Evolutionary conservation across 1,284 basidiomycete species (phyloP), one percentile per base, ranked within the genome.

Genomic region (Schizophyllum commune): DNA sequence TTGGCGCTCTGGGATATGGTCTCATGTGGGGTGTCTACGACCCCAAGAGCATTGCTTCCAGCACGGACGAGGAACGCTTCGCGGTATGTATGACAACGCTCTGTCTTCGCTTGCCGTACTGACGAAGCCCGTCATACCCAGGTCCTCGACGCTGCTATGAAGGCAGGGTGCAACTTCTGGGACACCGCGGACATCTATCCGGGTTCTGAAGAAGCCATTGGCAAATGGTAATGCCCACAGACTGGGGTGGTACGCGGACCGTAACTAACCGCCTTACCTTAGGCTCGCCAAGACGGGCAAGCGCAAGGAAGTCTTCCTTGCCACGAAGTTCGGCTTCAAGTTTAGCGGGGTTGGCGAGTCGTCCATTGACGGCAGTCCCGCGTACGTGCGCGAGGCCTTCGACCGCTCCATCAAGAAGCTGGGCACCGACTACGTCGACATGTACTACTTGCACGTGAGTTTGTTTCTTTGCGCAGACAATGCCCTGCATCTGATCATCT

Each of bases 131-230:
- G n/a, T 19, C 34, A 47, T 22, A 19, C 4, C 11, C 52, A 77
- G 74, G 66, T 79, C 17, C 62, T 80, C 9, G 77, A 79, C 60
- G 69, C 74, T n/a, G 75, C 74, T 0, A 67, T 74, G 39, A 73
- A 71, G 56, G 63, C 65, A 11, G 77, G 78, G 0, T 75, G 73
- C 63, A 79, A 71, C 3, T 72, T 71, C 61, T 80, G 78, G 78
- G 77, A 78, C 63, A 72, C 77, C 13, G 73, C 77, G 7, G 73
- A 77, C 63, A 60, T 76, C 4, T 82, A 81, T 63, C 73, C 71
- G 3, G 75, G 80, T 63, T 75, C 70, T 20, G 80, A 81, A 66
- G 75, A 77, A 1, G 64, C 81, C 9, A 67, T 80, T 11, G 78
- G 78, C 13, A 75, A 75, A 69, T 81, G 78, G 78, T 76, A 63